Evolutionary conservation across 805 yeast genomes (phyloP), one percentile per base, ranked within the genome.

Genomic region (Zygosaccharomyces lentus): DNA sequence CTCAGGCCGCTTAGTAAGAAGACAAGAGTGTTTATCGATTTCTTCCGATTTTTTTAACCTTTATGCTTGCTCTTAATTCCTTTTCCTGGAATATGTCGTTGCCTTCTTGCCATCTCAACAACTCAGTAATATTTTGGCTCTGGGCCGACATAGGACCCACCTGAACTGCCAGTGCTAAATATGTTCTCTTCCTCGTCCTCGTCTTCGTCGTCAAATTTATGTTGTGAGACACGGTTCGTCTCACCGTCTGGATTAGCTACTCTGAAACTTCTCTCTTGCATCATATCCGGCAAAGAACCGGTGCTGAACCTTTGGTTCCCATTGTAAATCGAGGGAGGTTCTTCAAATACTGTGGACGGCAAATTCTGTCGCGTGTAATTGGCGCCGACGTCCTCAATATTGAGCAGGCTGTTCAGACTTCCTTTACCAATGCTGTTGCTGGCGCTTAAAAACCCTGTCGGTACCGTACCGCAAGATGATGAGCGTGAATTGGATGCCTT

Each of bases 241-340:
- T 49, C 47, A 37, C 56, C 64, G 41, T 67, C 71, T 1, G 71
- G 71, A 58, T 77, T 77, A 9, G 74, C 78, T 34, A 77, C 79
- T 55, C 78, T 73, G 45, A 77, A 60, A 34, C 54, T 64, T 50
- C 76, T 64, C 6, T 76, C 76, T 41, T 55, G 50, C 47, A 51
- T 50, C 45, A 56, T 55, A 55, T 77, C 81, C 1, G 81, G 81
- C 45, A 77, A 62, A 8, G 80, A 75, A 17, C 81, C 80, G 49
- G 76, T 72, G 55, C 80, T 75, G 50, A 77, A 66, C 50, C 80
- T 67, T 49, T 77, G 69, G 40, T 78, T 70, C 13, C 80, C 81
- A 26, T 50, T 54, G 32, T 56, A 59, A 46, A 58, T 58, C 47
- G 69, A 75, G 6, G 66, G 60, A 15, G 54, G 54, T 27, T 51